Percentiles rank a stretch among this genome's conserved stretches.
phyloP scores from a whole-genome alignment of 2,329 filamentous ascomycete genomes.

The Aspergillus fumigatus region DNA sequence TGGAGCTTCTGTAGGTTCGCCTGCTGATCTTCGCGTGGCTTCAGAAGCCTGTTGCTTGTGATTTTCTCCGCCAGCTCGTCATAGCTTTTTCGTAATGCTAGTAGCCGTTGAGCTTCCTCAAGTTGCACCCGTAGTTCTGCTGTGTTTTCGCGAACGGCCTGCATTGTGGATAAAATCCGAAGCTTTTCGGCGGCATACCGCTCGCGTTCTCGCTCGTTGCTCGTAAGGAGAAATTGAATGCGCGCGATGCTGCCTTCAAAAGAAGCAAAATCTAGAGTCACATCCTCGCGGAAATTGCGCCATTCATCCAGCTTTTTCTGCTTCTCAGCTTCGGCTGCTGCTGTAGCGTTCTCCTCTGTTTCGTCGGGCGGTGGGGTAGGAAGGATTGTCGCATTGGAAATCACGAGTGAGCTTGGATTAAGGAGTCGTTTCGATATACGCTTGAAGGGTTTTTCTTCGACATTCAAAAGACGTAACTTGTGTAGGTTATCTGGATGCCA shows the following conservation, averaged over 20 bases:
- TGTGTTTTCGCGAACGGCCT: slow-evolving; percentile 72
- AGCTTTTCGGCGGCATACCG: slow-evolving; percentile 78
- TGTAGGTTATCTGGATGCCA: slow-evolving; percentile 66
- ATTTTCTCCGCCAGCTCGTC: slow-evolving; percentile 87
- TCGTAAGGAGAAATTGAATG: slow-evolving; percentile 78
- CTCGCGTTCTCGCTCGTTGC: slow-evolving; percentile 76
- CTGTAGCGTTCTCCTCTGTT: slow-evolving; percentile 37
- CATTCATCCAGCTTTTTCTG: slow-evolving; percentile 53
- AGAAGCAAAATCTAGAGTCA: slow-evolving; percentile 80
- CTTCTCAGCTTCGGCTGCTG: slow-evolving; percentile 45
- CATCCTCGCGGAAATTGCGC: slow-evolving; percentile 72
- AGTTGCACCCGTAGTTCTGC: slow-evolving; percentile 67
- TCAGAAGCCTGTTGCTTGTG: slow-evolving; percentile 71
- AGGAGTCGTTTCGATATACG: slow-evolving; percentile 79
- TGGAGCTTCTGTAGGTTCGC: slow-evolving; percentile 74
- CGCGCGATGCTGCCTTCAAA: slow-evolving; percentile 83
- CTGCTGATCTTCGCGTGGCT: slow-evolving; percentile 78
- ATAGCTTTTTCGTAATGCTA: slow-evolving; percentile 76
- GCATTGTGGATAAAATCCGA: slow-evolving; percentile 72
- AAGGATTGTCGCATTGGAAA: slow-evolving; percentile 51
- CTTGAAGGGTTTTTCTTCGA: slow-evolving; percentile 90
- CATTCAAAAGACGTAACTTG: slow-evolving; percentile 77
- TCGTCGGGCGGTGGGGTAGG: slow-evolving; percentile 65
- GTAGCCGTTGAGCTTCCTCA: slow-evolving; percentile 67
- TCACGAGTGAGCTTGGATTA: slow-evolving; percentile 61